Base-by-base conservation (phyloP, 768 basidiomycete species). In the Chlorophyllum brunneum region DNA sequence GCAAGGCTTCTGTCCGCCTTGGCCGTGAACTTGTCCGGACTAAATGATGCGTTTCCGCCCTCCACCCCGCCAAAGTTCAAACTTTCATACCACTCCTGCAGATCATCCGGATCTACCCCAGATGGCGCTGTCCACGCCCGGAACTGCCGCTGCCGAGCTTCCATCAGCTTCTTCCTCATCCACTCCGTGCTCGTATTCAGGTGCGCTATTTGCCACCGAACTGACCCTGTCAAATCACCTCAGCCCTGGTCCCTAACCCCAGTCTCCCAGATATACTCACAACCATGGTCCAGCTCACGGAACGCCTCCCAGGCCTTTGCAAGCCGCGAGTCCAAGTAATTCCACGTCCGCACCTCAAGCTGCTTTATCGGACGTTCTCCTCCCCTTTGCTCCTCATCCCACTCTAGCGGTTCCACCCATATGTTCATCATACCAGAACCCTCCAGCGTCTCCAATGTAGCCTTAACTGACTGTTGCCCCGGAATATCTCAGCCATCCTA, bases 381-480 rank as follows among this genome's bases (percentile, higher is more conserved):
- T 37, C 41, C 24, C 71, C 48, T 71, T 65, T 0, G 57, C 55
- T 7, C 65, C 13, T 29, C 66, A n/a, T 67, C 62, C 76, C 76
- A 79, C 13, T 77, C 71, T 2, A 65, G 66, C 15, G 86, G 88
- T 63, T 88, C 78, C 9, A 91, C 78, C 74, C 81, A 92, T 2
- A 88, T 73, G 15, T 79, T 75, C 63, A 92, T 66, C 16, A 71
- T 65, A 15, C 68, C 59, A 1, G 64, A 61, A 1, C 58, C 57
- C 27, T 77, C 72, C 42, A 62, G 61, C 5, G 85, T 85, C 60
- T 88, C 85, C 59, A 85, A 82, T 0, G 78, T 81, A 56, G 78
- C 80, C 58, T 67, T 70, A 27, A 89, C 70, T 40, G 80, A 79
- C 83, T 84, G 29, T 45, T 15, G 8, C 6, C 20, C 54, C 1